Conservation (phyloP, 2,329 filamentous ascomycete genomes). For the Colletotrichum musae region DNA sequence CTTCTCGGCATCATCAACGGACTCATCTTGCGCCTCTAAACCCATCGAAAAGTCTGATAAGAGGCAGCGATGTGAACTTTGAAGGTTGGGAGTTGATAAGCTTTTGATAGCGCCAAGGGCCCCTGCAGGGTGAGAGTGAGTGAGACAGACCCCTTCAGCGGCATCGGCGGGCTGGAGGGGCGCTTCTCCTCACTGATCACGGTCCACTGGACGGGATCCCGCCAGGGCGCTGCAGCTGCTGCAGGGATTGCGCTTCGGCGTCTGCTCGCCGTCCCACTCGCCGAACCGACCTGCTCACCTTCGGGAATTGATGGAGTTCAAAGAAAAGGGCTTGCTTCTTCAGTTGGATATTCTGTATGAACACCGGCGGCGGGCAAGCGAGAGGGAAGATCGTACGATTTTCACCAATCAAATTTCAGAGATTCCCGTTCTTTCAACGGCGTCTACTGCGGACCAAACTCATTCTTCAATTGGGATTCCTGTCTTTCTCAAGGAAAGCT, state of each 20-base stretch:
- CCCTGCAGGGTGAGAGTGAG: slow-evolving; percentile 14
- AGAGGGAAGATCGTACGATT: slow-evolving; percentile 27
- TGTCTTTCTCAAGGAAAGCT: too few relatives aligned
- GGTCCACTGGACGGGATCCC: slow-evolving; percentile 14
- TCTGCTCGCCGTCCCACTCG: slow-evolving; percentile 33
- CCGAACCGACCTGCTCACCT: slow-evolving; percentile 19
- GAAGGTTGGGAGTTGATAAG: slow-evolving; percentile 35
- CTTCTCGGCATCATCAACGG: slow-evolving; percentile 54
- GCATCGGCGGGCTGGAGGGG: slow-evolving; percentile 7
- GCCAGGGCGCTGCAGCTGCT: slow-evolving; percentile 2
- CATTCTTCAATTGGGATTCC: not conserved
- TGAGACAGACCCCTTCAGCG: slow-evolving; percentile 21
- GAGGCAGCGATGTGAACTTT: not conserved
- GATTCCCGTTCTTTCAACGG: not conserved
- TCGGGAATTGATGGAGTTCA: slow-evolving; percentile 36
- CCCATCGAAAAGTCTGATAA: slow-evolving; percentile 44
- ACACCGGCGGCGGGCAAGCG: not conserved
- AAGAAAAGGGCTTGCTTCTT: slow-evolving; percentile 19
- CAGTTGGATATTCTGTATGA: not conserved
- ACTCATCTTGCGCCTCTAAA: slow-evolving; percentile 40
- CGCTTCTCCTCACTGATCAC: not conserved
- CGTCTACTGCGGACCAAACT: not conserved
- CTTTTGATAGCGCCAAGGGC: slow-evolving; percentile 30
- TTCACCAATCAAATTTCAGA: slow-evolving; percentile 30
- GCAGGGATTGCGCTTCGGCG: slow-evolving; percentile 33